phyloP scores from a whole-genome alignment of 495 filamentous ascomycete species.

The Penicillium coffeae region DNA sequence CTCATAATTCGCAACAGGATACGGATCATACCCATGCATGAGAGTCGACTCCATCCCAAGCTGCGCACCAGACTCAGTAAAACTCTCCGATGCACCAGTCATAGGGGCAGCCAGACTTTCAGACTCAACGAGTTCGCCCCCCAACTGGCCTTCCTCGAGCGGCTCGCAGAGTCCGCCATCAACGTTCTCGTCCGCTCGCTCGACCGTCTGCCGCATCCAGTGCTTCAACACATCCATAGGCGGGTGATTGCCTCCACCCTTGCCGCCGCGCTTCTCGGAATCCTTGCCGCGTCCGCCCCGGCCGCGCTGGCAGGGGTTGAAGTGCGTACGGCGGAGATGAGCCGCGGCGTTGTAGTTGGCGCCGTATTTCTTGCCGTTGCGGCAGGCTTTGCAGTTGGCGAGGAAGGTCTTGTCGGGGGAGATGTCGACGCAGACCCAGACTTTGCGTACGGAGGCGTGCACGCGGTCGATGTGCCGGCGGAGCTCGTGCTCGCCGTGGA shows the following conservation, averaged over 20 bases:
- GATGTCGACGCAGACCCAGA: slow-evolving; percentile 76
- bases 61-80: neutral
- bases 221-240: slow-evolving; percentile 74
- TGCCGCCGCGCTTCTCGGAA: slow-evolving; percentile 69
- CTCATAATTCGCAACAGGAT: slow-evolving; percentile 19
- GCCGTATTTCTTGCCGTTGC: slow-evolving; percentile 72
- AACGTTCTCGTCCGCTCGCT: slow-evolving; percentile 37
- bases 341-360: slow-evolving; percentile 96
- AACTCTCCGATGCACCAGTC: neutral
- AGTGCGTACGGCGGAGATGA: slow-evolving; percentile 86
- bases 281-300: slow-evolving; percentile 51
- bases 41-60: slow-evolving; percentile 26
- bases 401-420: slow-evolving; percentile 60
- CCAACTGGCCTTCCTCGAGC: neutral
- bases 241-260: slow-evolving; percentile 78
- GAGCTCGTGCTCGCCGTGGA: slow-evolving; percentile 91
- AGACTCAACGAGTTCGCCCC: neutral
- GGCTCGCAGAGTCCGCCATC: neutral
- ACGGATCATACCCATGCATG: slow-evolving; percentile 30
- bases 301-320: slow-evolving; percentile 61
- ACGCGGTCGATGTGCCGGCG: slow-evolving; percentile 79
- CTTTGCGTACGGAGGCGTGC: slow-evolving; percentile 69
- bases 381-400: slow-evolving; percentile 84
- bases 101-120: neutral
- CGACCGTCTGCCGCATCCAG: slow-evolving; percentile 75